These are phyloP conservation scores for Alternaria triticimaculans DNA, from an alignment of 2,329 filamentous ascomycete species.

Conservation along the genomic window DNA sequence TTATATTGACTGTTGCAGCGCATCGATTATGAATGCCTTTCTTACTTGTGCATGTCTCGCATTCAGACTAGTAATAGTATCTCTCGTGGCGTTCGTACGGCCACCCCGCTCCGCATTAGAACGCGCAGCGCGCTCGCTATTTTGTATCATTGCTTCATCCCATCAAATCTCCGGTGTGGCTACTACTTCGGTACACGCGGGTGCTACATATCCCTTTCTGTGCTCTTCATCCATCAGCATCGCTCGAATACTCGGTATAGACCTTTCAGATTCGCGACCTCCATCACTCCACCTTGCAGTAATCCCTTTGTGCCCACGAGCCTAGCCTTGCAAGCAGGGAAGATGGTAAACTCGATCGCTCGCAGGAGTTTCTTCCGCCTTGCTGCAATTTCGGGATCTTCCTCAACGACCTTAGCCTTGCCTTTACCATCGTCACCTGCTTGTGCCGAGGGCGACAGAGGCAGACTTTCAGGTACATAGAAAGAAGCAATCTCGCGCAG, in stretches of 20 bases:
- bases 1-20: not conserved
- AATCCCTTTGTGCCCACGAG: conserved; percentile 81
- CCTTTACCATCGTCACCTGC: conserved; percentile 51
- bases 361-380: conserved; percentile 74
- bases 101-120: not conserved
- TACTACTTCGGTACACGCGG: not conserved
- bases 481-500: conserved; percentile 86
- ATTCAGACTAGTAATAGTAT: not conserved
- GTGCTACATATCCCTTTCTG: not conserved
- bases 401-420: conserved; percentile 28
- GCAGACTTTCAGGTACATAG: conserved; percentile 87
- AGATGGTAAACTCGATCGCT: conserved; percentile 83
- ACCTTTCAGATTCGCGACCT: conserved; percentile 90
- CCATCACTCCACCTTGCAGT: conserved; percentile 74
- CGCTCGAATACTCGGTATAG: conserved; percentile 94
- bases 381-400: conserved; percentile 51
- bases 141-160: not conserved
- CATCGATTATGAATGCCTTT: not conserved
- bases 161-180: not conserved
- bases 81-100: not conserved
- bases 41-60: not conserved
- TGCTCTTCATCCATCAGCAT: conserved; percentile 62
- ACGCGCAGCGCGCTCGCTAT: not conserved
- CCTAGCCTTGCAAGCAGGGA: conserved; percentile 84
- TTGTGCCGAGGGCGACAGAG: conserved; percentile 51